Percentiles rank a stretch among this genome's conserved stretches.
Conservation (phyloP, 202 grass and related monocot species). For the Digitaria exilis region DNA sequence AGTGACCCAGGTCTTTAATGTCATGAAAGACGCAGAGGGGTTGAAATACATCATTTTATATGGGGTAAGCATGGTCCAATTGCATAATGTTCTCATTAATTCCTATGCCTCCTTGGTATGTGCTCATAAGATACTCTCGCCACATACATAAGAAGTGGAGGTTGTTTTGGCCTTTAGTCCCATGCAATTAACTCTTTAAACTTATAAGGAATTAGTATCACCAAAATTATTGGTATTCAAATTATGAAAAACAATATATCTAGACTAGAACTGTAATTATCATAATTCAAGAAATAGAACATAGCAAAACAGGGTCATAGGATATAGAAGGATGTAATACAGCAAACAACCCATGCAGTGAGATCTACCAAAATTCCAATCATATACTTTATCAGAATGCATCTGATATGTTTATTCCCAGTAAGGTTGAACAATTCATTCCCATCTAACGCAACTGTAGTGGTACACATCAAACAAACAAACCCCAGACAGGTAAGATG, state of each 20-base stretch:
- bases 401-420: not conserved
- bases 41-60: not conserved
- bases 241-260: not conserved
- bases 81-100: not conserved
- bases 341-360: not conserved
- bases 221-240: not conserved
- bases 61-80: not conserved
- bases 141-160: not conserved
- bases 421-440: not conserved
- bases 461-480: slow-evolving; percentile 30
- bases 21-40: not conserved
- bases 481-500: slow-evolving; percentile 17
- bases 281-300: not conserved
- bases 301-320: not conserved
- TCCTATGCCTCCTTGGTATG: not conserved
- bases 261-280: not conserved
- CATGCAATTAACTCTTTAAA: not conserved
- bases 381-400: not conserved
- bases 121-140: not conserved
- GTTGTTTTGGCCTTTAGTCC: not conserved
- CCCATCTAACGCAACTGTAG: not conserved
- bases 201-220: not conserved
- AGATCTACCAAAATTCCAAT: slow-evolving; percentile 21
- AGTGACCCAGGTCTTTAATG: not conserved
- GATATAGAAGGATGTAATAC: not conserved